These are phyloP conservation scores for Fusarium sulawesiense DNA, from an alignment of 2,329 filamentous ascomycete genomes.

Conservation along the genomic window DNA sequence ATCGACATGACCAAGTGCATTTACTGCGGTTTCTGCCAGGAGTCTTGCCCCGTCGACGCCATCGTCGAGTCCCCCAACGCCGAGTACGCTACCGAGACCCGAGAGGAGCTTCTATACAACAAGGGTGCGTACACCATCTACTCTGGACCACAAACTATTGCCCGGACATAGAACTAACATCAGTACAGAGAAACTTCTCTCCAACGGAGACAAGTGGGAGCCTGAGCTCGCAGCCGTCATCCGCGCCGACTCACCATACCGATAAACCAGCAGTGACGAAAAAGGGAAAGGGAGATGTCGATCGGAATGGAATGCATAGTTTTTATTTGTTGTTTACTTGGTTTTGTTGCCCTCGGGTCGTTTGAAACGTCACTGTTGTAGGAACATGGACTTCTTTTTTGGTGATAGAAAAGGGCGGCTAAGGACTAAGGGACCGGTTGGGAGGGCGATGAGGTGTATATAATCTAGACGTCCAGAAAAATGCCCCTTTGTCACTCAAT, in stretches of 20 bases:
- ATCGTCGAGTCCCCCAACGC: constrained; percentile 75
- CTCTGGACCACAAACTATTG: not conserved
- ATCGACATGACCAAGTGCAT: constrained; percentile 99
- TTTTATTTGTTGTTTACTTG: constrained; percentile 24
- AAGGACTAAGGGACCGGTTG: constrained; percentile 10
- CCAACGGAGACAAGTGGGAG: constrained; percentile 97
- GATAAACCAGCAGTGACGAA: constrained; percentile 61
- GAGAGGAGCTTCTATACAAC: constrained; percentile 97
- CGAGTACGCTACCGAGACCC: constrained; percentile 73
- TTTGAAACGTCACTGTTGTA: constrained; percentile 35
- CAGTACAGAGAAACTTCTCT: constrained; percentile 77
- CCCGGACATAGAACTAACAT: constrained; percentile 32
- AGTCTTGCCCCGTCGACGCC: constrained; percentile 97
- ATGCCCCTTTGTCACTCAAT: constrained; percentile 44
- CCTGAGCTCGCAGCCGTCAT: constrained; percentile 93
- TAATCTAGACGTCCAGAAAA: constrained; percentile 47
- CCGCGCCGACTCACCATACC: constrained; percentile 91
- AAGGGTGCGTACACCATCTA: constrained; percentile 66
- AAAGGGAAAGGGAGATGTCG: constrained; percentile 23
- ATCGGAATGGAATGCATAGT: constrained; percentile 21
- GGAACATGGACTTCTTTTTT: constrained; percentile 33
- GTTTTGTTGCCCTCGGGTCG: constrained; percentile 17
- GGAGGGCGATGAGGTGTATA: constrained; percentile 42
- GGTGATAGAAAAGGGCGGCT: constrained; percentile 13
- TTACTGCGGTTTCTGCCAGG: constrained; percentile 99